Base-by-base conservation (phyloP, 1,284 basidiomycete species). In the Ceratobasidium sp. region DNA sequence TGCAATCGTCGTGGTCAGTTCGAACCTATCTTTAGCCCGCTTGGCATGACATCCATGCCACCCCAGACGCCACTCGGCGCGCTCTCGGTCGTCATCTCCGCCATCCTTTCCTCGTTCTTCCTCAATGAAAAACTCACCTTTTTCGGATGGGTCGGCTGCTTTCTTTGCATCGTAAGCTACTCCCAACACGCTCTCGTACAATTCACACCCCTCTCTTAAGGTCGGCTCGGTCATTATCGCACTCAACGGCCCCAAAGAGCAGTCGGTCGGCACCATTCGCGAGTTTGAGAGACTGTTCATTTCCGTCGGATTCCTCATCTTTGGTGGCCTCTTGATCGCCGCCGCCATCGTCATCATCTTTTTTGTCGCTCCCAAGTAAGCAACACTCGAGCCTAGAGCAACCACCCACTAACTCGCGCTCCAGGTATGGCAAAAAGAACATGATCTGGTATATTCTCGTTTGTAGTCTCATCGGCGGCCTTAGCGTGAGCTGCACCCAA, bases 371-470 rank as follows among this genome's bases (percentile, higher is more conserved):
- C 94, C 94, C 10, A 88, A 82, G 86, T 90, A 67, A 67, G 83
- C 80, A 30, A 1, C n/a, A 12, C 30, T 21, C 34, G 39, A 30
- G 26, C 8, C 43, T 36, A 6, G 45, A 52, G 32, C 72, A 73
- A 46, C 34, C 28, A n/a, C 34, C 30, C 30, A 36, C 46, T n/a
- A 30, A 45, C 39, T 70, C 75, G 74, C 53, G 76, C 77, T 80
- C 74, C 45, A 89, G 89, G 77, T 94, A 93, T 80, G 97, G 97
- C 70, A 96, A 92, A 82, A 91, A 90, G 82, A 92, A 89, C 78
- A 98, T 98, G 96, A 82, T 99, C 75, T 96, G 96, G 86, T 98
- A 98, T 81, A 96, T 97, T 77, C 83, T 86, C 53, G 92, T 98
- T 45, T 99, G 97, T 82, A 95, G 92, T 75, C 89, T 98, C 85